phyloP scores from a whole-genome alignment of 306 rosid species.

The Quillaja saponaria region DNA sequence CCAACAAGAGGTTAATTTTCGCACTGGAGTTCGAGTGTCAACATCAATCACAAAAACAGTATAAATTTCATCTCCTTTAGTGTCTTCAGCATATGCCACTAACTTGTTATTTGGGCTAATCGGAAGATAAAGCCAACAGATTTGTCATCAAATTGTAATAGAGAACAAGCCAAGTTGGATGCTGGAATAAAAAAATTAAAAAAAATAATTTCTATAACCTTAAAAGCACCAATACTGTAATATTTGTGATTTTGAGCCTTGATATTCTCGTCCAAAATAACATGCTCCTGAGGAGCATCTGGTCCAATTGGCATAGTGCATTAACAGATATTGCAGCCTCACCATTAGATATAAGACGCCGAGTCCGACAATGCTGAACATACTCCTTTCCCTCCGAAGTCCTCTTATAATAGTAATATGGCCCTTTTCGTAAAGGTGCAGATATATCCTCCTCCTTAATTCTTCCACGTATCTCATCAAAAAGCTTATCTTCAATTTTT shows the following conservation, averaged over 20 bases:
- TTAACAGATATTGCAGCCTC: constrained; percentile 50
- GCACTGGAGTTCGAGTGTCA: constrained; percentile 61
- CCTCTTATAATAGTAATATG: constrained; percentile 68
- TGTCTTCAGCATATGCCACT: constrained; percentile 89
- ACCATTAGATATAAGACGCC: constrained; percentile 53
- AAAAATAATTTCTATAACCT: constrained; percentile 43
- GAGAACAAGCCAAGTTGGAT: constrained; percentile 11
- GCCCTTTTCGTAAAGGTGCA: constrained; percentile 67
- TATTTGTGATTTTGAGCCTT: constrained; percentile 61
- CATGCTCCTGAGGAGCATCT: constrained; percentile 70
- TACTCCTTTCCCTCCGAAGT: constrained; percentile 74
- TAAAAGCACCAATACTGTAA: constrained; percentile 56
- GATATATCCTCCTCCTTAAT: constrained; percentile 80
- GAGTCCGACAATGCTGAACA: constrained; percentile 74
- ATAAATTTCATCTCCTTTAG: constrained; percentile 91
- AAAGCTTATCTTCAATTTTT: constrained; percentile 64
- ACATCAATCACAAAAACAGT: constrained; percentile 71
- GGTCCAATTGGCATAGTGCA: constrained; percentile 67
- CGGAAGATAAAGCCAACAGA: constrained; percentile 37
- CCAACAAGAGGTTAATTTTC: constrained; percentile 60
- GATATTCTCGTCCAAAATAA: constrained; percentile 82
- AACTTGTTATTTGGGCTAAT: constrained; percentile 78
- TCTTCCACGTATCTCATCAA: constrained; percentile 72
- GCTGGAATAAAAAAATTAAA: neutral
- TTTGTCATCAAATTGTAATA: constrained; percentile 9